Percentiles rank a stretch among this genome's conserved stretches.
These are phyloP conservation scores for Allium cepa DNA, from an alignment of 106 monocot genomes.

Conservation along the genomic window DNA sequence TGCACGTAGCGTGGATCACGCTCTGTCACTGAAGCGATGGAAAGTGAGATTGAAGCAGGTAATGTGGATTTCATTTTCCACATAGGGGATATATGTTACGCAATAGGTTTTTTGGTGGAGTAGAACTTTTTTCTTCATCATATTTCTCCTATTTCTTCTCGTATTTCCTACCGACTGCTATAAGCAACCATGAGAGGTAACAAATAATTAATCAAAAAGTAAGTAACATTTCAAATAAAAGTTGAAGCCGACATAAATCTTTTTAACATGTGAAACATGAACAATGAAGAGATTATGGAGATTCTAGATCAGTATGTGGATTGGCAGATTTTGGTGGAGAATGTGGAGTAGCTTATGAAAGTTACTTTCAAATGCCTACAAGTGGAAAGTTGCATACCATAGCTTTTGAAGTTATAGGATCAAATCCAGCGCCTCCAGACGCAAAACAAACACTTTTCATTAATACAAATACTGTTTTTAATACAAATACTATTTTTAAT, in stretches of 20 bases:
- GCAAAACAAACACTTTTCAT: no score
- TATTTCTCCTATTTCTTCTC: constrained; percentile 46
- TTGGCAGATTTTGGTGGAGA: constrained; percentile 71
- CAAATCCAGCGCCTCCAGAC: no score
- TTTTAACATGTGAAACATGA: neutral
- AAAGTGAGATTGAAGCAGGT: constrained; percentile 25
- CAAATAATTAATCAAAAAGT: neutral
- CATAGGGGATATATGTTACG: constrained; percentile 71
- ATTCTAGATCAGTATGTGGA: constrained; percentile 45
- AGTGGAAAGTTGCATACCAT: no score
- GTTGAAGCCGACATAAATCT: no score
- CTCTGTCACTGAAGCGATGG: constrained; percentile 43
- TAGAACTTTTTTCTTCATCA: constrained; percentile 61
- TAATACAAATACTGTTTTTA: no score
- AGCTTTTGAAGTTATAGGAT: no score
- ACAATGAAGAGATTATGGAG: constrained; percentile 41
- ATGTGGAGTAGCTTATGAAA: constrained; percentile 67
- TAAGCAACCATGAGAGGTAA: constrained; percentile 73
- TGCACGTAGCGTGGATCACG: constrained; percentile 53
- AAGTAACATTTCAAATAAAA: neutral
- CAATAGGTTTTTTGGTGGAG: constrained; percentile 63
- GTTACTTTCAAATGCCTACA: constrained; percentile 62
- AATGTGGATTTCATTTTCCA: constrained; percentile 56
- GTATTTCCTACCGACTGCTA: constrained; percentile 64
- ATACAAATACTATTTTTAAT: no score